A percentile compares a stretch with the other conserved stretches of the same genome.
Conservation (phyloP, 129 eudicot species). For the Silybum marianum region DNA sequence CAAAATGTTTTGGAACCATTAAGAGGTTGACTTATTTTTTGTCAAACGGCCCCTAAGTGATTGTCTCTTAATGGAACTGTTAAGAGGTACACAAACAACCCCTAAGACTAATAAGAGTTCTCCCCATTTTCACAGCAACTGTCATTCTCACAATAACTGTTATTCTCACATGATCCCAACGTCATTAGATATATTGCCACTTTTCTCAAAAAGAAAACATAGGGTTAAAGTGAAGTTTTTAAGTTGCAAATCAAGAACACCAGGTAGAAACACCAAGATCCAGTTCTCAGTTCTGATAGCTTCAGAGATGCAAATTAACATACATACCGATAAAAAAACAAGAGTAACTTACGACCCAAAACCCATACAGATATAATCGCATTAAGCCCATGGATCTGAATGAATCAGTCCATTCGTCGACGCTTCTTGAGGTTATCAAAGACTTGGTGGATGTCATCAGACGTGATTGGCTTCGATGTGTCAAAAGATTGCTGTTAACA, state of each 20-base stretch:
- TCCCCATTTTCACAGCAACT: too few relatives aligned
- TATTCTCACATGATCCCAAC: not conserved
- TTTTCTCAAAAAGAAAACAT: not conserved
- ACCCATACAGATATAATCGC: not conserved
- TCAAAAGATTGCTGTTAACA: conserved; percentile 67
- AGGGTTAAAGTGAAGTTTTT: not conserved
- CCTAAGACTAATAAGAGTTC: too few relatives aligned
- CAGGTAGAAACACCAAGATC: too few relatives aligned
- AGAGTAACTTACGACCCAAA: not conserved
- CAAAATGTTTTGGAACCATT: too few relatives aligned
- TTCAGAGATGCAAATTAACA: conserved; percentile 23
- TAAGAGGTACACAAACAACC: too few relatives aligned
- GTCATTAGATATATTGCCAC: not conserved
- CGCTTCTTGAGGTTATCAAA: conserved; percentile 92
- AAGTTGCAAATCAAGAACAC: conserved; percentile 20
- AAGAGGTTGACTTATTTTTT: too few relatives aligned
- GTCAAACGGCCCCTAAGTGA: too few relatives aligned
- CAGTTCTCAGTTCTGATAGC: conserved; percentile 18
- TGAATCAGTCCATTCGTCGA: conserved; percentile 48
- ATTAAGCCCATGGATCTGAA: not conserved
- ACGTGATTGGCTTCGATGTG: conserved; percentile 66
- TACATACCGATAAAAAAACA: not conserved
- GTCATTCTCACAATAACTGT: not conserved
- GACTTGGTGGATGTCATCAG: conserved; percentile 73
- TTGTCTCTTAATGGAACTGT: too few relatives aligned